Evolutionary conservation across 2,329 filamentous ascomycete genomes (phyloP).

Genomic region (Diaporthe longicolla): DNA sequence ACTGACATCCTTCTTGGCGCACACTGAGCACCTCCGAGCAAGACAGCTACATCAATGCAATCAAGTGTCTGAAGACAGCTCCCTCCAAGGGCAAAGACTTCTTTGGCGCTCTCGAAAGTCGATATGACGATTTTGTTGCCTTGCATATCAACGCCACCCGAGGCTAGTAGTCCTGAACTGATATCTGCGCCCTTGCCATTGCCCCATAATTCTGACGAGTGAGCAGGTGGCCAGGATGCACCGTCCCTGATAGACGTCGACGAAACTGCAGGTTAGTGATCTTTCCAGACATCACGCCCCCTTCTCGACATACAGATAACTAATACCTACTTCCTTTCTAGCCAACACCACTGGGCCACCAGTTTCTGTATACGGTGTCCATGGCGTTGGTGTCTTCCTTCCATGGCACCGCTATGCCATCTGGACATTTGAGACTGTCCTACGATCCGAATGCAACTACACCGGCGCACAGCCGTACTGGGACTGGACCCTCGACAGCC

Average conservation of each 20-base stretch:
- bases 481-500: conserved; percentile 51
- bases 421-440: conserved; percentile 50
- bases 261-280: background rate
- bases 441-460: conserved; percentile 51
- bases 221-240: background rate
- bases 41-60: conserved; percentile 49
- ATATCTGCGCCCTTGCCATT: background rate
- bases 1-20: background rate
- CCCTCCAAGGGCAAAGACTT: conserved; percentile 48
- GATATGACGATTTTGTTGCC: conserved; percentile 51
- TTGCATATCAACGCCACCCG: conserved; percentile 42
- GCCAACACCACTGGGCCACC: background rate
- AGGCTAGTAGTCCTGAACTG: background rate
- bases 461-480: conserved; percentile 51
- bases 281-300: background rate
- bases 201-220: background rate
- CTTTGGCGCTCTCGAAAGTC: conserved; percentile 39
- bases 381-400: conserved; percentile 51
- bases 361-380: conserved; percentile 39
- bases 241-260: background rate
- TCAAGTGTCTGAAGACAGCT: conserved; percentile 49
- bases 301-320: background rate
- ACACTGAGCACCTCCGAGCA: background rate
- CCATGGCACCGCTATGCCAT: conserved; percentile 54
- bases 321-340: background rate